Base-by-base conservation (phyloP, 2,329 filamentous ascomycete species). In the Ceratocystis cacaofunesta region DNA sequence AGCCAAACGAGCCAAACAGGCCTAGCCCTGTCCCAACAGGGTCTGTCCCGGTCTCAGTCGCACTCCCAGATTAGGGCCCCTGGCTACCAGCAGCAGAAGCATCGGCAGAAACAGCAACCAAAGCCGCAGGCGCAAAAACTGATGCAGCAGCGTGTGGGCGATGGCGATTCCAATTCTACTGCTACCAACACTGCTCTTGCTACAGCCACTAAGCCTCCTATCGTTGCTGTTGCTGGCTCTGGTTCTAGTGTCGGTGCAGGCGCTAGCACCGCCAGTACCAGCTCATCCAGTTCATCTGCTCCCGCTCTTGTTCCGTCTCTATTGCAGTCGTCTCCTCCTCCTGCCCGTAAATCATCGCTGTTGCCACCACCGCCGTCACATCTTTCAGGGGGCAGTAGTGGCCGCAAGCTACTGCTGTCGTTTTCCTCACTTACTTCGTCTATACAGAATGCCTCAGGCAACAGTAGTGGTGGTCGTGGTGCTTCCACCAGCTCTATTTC, bases 251-350 rank as follows among this genome's bases (percentile, higher is more conserved):
- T 25, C 22, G 48, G n/a, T n/a, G 22, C 48, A n/a, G 48, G 48
- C 7, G 22, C n/a, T 52, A 25, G n/a, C 48, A 8, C 48, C 48
- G 48, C 22, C 17, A 52, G 36, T 41, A 41, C 36, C 36, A 10
- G 36, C 12, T 41, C 36, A 41, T 41, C 12, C 36, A 10, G 36
- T 0, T 41, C 36, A 41, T 41, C 36, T 41, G 36, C 36, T 12
- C 36, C 55, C 55, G 28, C 55, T 58, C n/a, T 36, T 17, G 7
- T 28, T 36, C 28, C 55, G 55, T 36, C 28, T 32, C 55, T n/a
- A 30, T 58, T 58, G 28, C 55, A 58, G 28, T 58, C 55, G 4
- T 58, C 55, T 58, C 55, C 55, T 28, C 55, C 55, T 36, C 55
- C 55, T 32, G 55, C 32, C 28, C 55, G 55, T 58, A 36, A 36